Percentiles rank a stretch among this genome's conserved stretches.
Evolutionary conservation across 345 rosid species (phyloP).

Genomic region (Arabis hirsuta): DNA sequence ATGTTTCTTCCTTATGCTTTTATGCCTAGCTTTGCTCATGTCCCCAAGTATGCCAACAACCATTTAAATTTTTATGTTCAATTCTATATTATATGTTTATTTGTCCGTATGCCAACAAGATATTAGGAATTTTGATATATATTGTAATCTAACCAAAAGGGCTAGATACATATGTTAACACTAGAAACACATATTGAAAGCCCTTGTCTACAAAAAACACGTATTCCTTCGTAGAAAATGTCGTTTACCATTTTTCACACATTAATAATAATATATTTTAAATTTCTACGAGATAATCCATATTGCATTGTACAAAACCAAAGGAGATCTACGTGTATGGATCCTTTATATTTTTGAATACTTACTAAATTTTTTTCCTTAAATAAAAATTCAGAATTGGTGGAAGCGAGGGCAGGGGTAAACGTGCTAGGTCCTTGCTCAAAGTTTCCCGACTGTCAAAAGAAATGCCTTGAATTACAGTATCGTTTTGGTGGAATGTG

Average conservation of each 20-base stretch:
- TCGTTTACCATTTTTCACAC: too few species aligned
- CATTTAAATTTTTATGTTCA: not conserved
- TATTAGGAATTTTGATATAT: too few species aligned
- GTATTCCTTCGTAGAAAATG: too few species aligned
- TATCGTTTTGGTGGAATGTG: constrained; percentile 5
- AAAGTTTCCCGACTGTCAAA: not conserved
- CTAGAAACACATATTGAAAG: too few species aligned
- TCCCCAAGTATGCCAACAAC: not conserved
- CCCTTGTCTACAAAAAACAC: too few species aligned
- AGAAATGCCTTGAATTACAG: not conserved
- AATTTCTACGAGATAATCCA: not conserved
- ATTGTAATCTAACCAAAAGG: too few species aligned
- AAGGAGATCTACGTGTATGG: not conserved
- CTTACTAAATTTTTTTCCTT: not conserved
- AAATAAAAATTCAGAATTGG: constrained; percentile 5
- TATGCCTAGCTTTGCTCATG: not conserved
- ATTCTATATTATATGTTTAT: not conserved
- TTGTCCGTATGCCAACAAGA: too few species aligned
- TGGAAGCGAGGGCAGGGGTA: not conserved
- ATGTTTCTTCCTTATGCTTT: not conserved
- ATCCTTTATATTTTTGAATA: not conserved
- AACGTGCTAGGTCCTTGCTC: not conserved
- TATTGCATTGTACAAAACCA: not conserved
- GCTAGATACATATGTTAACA: too few species aligned
- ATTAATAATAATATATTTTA: too few species aligned